These are phyloP conservation scores for Penicillium riverlandense DNA, from an alignment of 495 filamentous ascomycete species.

Conservation along the genomic window DNA sequence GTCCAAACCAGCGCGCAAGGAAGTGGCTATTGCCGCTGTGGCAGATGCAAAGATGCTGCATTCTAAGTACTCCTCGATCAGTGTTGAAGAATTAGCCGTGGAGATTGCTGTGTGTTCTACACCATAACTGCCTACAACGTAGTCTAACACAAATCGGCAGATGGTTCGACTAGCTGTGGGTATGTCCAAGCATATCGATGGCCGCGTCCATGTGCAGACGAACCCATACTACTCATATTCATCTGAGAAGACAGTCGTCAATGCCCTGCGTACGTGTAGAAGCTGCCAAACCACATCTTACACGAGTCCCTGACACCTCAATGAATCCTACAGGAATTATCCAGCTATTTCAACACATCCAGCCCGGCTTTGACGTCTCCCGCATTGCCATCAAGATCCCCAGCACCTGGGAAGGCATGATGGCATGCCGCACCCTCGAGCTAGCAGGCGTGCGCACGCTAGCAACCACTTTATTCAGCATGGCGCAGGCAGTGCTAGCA, in stretches of 20 bases:
- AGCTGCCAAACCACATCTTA: too few relatives aligned
- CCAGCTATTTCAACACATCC: conserved; percentile 38
- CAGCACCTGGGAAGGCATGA: conserved; percentile 56
- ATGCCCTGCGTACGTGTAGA: conserved; percentile 43
- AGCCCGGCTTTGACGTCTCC: conserved; percentile 37
- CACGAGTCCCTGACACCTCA: neutral
- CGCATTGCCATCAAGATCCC: conserved; percentile 59
- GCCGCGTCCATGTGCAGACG: conserved; percentile 52
- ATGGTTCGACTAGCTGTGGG: conserved; percentile 47
- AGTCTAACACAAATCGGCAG: conserved; percentile 8
- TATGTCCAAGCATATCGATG: conserved; percentile 45
- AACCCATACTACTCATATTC: conserved; percentile 53
- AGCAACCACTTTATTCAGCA: conserved; percentile 55
- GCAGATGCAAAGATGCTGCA: conserved; percentile 26
- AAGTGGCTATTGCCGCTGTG: conserved; percentile 39
- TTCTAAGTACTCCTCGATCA: conserved; percentile 28
- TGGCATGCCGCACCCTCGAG: conserved; percentile 53
- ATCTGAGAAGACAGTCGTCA: conserved; percentile 43
- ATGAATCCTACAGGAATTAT: conserved; percentile 33
- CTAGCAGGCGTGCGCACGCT: conserved; percentile 44
- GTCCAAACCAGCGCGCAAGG: conserved; percentile 37
- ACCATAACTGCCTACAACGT: too few relatives aligned
- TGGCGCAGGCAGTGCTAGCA: conserved; percentile 50
- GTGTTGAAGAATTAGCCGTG: conserved; percentile 44
- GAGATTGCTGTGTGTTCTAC: conserved; percentile 40